Percentiles rank a stretch among this genome's conserved stretches.
These are phyloP conservation scores for Hypoxylon crocopeplum DNA, from an alignment of 495 filamentous ascomycete genomes.

Conservation along the genomic window DNA sequence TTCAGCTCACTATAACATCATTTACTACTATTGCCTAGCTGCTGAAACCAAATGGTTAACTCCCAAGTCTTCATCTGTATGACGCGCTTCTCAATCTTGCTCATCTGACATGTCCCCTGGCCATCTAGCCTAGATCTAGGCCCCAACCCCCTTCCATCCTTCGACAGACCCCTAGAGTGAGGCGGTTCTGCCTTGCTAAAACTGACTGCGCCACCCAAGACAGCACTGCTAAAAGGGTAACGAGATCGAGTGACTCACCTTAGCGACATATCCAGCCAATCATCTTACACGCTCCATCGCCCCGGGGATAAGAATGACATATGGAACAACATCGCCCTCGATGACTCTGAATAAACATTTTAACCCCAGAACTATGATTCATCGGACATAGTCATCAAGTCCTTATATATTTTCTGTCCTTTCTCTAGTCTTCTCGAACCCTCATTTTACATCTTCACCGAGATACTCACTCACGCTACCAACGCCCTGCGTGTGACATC, in stretches of 20 bases:
- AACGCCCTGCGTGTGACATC: constrained; percentile 27
- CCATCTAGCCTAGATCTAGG: constrained; percentile 12
- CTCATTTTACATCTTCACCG: constrained; percentile 13
- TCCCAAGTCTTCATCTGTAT: not conserved
- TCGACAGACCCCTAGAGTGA: not conserved
- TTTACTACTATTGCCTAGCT: constrained; percentile 1
- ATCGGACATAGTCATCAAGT: too few species aligned
- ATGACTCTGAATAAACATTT: constrained; percentile 17
- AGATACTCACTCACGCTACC: constrained; percentile 12
- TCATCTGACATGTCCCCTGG: constrained; percentile 20
- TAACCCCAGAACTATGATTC: constrained; percentile 16
- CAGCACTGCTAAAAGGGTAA: constrained; percentile 2
- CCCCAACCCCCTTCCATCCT: not conserved
- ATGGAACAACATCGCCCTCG: not conserved
- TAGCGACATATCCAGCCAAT: constrained; percentile 18
- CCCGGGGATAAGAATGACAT: not conserved
- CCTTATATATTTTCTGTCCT: not conserved
- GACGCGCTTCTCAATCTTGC: constrained; percentile 7
- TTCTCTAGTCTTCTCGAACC: constrained; percentile 23
- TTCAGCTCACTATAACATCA: too few species aligned
- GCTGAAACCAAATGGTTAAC: not conserved
- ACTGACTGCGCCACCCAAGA: constrained; percentile 20
- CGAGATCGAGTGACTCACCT: constrained; percentile 29
- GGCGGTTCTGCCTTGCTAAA: constrained; percentile 14
- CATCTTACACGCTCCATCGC: constrained; percentile 31